Evolutionary conservation across 768 basidiomycete species (phyloP).

Genomic region (Termitomyces sp.): DNA sequence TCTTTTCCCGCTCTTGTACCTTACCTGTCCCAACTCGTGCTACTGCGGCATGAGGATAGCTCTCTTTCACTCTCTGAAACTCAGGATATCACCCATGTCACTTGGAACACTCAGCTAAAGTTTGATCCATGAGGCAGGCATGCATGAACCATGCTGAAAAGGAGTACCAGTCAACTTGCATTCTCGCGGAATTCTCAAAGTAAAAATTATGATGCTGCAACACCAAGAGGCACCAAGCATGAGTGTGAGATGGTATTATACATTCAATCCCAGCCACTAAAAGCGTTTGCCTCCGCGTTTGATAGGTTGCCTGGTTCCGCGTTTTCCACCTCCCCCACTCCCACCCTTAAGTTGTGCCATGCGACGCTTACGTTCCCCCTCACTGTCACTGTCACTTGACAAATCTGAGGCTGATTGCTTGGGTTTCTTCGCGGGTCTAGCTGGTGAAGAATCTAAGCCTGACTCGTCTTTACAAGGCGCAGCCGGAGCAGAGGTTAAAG

Average conservation of each 20-base stretch:
- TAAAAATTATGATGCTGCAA: not conserved
- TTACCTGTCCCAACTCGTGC: not conserved
- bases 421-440: constrained; percentile 44
- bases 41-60: not conserved
- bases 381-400: constrained; percentile 56
- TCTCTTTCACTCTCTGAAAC: not conserved
- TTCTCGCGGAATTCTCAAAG: not conserved
- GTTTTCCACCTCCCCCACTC: constrained; percentile 22
- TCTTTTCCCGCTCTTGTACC: not conserved
- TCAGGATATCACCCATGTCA: not conserved
- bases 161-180: not conserved
- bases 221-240: not conserved
- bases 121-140: not conserved
- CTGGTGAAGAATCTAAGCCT: constrained; percentile 51
- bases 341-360: constrained; percentile 36
- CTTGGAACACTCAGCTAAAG: not conserved
- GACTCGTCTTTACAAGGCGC: constrained; percentile 17
- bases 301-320: constrained; percentile 66
- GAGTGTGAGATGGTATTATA: not conserved
- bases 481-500: not conserved
- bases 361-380: constrained; percentile 40
- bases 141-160: not conserved
- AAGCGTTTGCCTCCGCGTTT: constrained; percentile 74
- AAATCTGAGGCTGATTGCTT: constrained; percentile 27
- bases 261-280: constrained; percentile 22